Evolutionary conservation across 768 basidiomycete species (phyloP), one percentile per base, ranked within the genome.

Genomic region (Panellus pusillus): DNA sequence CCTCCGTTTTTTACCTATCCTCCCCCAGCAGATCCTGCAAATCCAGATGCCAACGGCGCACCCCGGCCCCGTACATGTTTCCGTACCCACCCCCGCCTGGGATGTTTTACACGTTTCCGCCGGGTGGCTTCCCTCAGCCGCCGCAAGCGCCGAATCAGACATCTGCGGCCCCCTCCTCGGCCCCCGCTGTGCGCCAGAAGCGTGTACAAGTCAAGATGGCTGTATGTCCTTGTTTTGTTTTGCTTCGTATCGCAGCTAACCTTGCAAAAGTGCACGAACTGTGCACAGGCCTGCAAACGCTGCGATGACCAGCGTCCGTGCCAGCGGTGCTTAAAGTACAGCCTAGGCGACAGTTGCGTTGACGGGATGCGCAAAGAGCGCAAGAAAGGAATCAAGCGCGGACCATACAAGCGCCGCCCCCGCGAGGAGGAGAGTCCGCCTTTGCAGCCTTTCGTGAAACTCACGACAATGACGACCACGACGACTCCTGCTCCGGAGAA

Each of bases 301-400:
- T 93, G 91, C 67, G 89, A 93, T 69, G 91, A 93, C 59, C 79
- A 77, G 60, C 84, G 94, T 40, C 94, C 94, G 20, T 97, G 94
- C 67, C 85, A 88, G 55, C 86, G 94, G 31, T 97, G 94, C 62
- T 76, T 87, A 64, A 94, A 93, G 71, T 95, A 95, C 68, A 91
- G 89, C 60, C 81, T 93, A 48, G 73, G 82, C 3, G 79, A 79
- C 9, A 79, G 85, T 50, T 97, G 94, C 69, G 74, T 88, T 50
- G 94, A 97, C 68, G 93, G 93, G 28, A 88, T 91, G 65, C 81
- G 94, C 65, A 97, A 96, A 73, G 93, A 96, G 70, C 80, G 94
- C 57, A 93, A 92, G 73, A 92, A 90, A 69, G 91, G 91, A 50
- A 79, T 92, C 68, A 93, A 93, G 72, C 79, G 91, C 58, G 91